A percentile compares a stretch with the other conserved stretches of the same genome.
Conservation (phyloP, 495 filamentous ascomycete species). For the Massariosphaeria phaeospora region DNA sequence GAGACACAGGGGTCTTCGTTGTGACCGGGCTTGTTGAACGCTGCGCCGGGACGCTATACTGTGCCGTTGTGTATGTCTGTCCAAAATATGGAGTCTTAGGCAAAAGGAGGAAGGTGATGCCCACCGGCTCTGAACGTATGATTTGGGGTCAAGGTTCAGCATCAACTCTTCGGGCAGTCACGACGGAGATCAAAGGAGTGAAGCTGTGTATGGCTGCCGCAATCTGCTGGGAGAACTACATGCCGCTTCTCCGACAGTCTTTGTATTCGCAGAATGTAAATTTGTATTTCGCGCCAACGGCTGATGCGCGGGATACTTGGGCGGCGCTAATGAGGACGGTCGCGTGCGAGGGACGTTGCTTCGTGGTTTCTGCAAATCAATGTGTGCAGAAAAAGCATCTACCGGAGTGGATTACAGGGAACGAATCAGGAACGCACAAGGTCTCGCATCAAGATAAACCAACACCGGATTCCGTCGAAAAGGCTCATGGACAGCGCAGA, state of each 20-base stretch:
- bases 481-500: constrained; percentile 13
- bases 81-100: constrained; percentile 66
- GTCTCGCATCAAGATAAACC: neutral
- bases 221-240: constrained; percentile 98
- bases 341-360: constrained; percentile 73
- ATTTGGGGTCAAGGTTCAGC: constrained; percentile 88
- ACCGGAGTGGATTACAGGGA: constrained; percentile 51
- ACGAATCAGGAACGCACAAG: neutral
- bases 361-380: constrained; percentile 86
- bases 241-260: constrained; percentile 76
- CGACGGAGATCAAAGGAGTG: constrained; percentile 71
- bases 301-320: constrained; percentile 83
- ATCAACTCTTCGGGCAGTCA: constrained; percentile 73
- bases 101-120: constrained; percentile 94
- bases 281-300: constrained; percentile 87
- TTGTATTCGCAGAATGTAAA: constrained; percentile 91
- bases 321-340: constrained; percentile 73
- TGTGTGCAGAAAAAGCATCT: constrained; percentile 59
- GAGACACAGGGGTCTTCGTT: constrained; percentile 73
- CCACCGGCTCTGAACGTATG: constrained; percentile 75
- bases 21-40: constrained; percentile 75
- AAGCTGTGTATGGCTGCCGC: constrained; percentile 74
- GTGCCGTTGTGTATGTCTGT: constrained; percentile 76
- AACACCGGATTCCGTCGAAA: neutral
- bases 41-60: constrained; percentile 78